Percentiles rank a stretch among this genome's conserved stretches.
Evolutionary conservation across 495 filamentous ascomycete species (phyloP).

Genomic region (Endocarpon pusillum): DNA sequence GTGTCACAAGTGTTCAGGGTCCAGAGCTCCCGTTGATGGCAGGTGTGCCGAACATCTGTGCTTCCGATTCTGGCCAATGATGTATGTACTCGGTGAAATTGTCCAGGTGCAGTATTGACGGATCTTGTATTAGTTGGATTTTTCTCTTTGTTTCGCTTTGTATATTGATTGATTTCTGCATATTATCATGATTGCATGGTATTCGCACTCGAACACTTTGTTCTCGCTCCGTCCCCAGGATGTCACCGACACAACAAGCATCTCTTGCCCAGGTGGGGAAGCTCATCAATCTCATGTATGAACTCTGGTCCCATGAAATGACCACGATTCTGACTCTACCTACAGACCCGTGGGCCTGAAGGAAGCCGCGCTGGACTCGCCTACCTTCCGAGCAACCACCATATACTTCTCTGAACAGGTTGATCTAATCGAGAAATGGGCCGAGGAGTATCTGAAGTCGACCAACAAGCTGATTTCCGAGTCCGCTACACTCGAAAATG

Average conservation of each 20-base stretch:
- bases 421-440: conserved; percentile 83
- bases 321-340: conserved; percentile 6
- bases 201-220: too few species aligned
- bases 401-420: conserved; percentile 84
- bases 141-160: too few species aligned
- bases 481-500: conserved; percentile 46
- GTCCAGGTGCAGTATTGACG: too few species aligned
- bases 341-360: conserved; percentile 69
- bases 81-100: too few species aligned
- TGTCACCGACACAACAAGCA: conserved; percentile 28
- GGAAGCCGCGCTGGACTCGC: conserved; percentile 90
- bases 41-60: too few species aligned
- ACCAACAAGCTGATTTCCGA: conserved; percentile 65
- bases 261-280: conserved; percentile 29
- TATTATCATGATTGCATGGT: too few species aligned
- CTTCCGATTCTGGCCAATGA: too few species aligned
- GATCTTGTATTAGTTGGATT: too few species aligned
- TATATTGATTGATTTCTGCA: too few species aligned
- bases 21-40: too few species aligned
- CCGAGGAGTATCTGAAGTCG: conserved; percentile 67
- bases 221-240: too few species aligned
- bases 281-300: conserved; percentile 40
- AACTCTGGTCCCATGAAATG: conserved; percentile 5
- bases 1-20: too few species aligned
- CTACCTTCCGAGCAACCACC: conserved; percentile 80